phyloP scores from a whole-genome alignment of 495 filamentous ascomycete species.

The Glonium stellatum region DNA sequence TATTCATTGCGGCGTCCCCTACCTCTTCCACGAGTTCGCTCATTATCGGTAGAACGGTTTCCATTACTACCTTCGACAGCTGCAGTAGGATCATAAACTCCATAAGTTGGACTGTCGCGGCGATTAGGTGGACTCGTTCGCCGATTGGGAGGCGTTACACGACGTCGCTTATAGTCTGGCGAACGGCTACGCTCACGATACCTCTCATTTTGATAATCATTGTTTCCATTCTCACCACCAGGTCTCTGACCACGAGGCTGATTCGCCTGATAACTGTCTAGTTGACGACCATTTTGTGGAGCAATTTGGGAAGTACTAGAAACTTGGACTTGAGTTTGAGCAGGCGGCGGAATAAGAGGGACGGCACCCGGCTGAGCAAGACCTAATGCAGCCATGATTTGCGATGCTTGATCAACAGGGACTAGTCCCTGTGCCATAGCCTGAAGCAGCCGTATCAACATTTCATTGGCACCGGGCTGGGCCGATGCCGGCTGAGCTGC shows the following conservation, averaged over 20 bases:
- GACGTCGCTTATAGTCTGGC: conserved; percentile 29
- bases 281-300: conserved; percentile 15
- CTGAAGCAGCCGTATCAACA: conserved; percentile 14
- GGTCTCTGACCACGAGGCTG: neutral
- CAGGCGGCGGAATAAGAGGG: neutral
- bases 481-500: neutral
- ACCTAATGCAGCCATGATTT: conserved; percentile 12
- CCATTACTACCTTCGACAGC: conserved; percentile 12
- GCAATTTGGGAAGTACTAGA: conserved; percentile 11
- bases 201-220: conserved; percentile 7
- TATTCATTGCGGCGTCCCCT: conserved; percentile 47
- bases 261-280: neutral
- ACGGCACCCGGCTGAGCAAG: neutral
- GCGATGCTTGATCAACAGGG: conserved; percentile 22
- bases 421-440: conserved; percentile 11
- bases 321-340: conserved; percentile 8
- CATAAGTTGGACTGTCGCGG: conserved; percentile 62
- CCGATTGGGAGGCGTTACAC: conserved; percentile 29
- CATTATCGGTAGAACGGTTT: conserved; percentile 13
- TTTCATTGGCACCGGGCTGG: conserved; percentile 1
- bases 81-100: conserved; percentile 39
- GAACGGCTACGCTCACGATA: conserved; percentile 34
- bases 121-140: conserved; percentile 23
- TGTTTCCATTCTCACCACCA: neutral
- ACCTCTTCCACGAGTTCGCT: conserved; percentile 26